Conservation (phyloP, 169 alveolate species). For the Eimeria necatrix region DNA sequence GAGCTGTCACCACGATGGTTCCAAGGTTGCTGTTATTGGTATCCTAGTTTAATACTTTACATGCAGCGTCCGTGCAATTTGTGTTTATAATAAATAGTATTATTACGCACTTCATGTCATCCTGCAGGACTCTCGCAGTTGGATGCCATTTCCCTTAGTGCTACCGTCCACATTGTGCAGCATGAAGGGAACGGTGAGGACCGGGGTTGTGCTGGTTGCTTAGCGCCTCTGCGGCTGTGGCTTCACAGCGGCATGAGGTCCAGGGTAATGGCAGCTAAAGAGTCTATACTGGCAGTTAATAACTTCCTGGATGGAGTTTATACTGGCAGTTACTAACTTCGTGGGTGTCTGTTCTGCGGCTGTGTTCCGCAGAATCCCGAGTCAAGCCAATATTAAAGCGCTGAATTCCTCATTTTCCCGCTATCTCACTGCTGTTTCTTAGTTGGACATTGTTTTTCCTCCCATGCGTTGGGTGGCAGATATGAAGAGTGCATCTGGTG, state of each 20-base stretch:
- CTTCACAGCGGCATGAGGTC: neutral
- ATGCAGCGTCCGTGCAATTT: neutral
- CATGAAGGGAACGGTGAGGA: conserved; percentile 48
- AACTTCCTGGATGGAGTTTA: neutral
- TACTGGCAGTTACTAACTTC: too few species aligned
- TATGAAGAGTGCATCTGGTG: too few species aligned
- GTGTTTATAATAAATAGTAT: neutral
- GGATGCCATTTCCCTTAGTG: conserved; percentile 66
- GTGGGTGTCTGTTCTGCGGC: neutral
- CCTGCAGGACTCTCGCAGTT: conserved; percentile 75
- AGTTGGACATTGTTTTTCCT: too few species aligned
- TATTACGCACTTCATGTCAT: neutral
- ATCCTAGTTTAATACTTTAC: neutral
- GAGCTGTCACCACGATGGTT: neutral
- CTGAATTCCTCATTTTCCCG: neutral
- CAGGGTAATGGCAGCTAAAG: neutral
- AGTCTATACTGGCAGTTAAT: neutral
- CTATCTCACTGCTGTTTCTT: too few species aligned
- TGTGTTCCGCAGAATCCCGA: conserved; percentile 28
- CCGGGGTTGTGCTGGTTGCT: neutral
- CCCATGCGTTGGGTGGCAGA: too few species aligned
- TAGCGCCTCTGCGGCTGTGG: neutral
- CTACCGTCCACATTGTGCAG: conserved; percentile 62
- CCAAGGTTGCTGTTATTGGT: too few species aligned
- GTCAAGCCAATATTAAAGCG: conserved; percentile 59